Percentiles rank a stretch among this genome's conserved stretches.
These are phyloP conservation scores for Pythium rhizo-oryzae DNA, from an alignment of 352 stramenopile genomes.

Conservation along the genomic window DNA sequence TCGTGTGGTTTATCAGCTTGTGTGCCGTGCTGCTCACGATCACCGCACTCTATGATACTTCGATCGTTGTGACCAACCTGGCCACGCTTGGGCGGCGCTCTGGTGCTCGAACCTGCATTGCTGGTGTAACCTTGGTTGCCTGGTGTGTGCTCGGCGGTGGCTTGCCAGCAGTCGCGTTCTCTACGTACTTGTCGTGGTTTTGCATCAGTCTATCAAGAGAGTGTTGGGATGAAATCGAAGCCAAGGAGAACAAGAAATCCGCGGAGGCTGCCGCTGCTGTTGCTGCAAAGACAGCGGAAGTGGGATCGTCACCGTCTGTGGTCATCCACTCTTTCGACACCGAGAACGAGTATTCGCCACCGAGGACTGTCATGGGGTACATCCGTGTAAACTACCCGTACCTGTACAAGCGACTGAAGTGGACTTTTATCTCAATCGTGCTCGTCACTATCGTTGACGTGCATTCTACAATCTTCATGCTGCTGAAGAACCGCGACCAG, in stretches of 20 bases:
- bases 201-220: conserved; percentile 67
- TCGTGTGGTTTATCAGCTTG: conserved; percentile 53
- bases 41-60: conserved; percentile 50
- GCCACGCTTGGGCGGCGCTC: conserved; percentile 31
- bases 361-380: conserved; percentile 31
- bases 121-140: conserved; percentile 36
- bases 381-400: conserved; percentile 44
- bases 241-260: conserved; percentile 23
- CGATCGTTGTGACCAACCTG: conserved; percentile 43
- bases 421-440: conserved; percentile 78
- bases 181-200: conserved; percentile 62
- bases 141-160: conserved; percentile 45
- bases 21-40: conserved; percentile 49
- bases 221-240: conserved; percentile 77
- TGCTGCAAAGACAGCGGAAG: not conserved
- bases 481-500: conserved; percentile 47
- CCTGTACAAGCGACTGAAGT: conserved; percentile 76
- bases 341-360: not conserved
- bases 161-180: conserved; percentile 52
- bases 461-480: conserved; percentile 56
- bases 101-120: conserved; percentile 46
- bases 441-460: conserved; percentile 68
- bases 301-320: not conserved
- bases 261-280: not conserved
- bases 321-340: conserved; percentile 4